These are phyloP conservation scores for Larix kaempferi DNA, from an alignment of 75 land plant species.

Conservation along the genomic window DNA sequence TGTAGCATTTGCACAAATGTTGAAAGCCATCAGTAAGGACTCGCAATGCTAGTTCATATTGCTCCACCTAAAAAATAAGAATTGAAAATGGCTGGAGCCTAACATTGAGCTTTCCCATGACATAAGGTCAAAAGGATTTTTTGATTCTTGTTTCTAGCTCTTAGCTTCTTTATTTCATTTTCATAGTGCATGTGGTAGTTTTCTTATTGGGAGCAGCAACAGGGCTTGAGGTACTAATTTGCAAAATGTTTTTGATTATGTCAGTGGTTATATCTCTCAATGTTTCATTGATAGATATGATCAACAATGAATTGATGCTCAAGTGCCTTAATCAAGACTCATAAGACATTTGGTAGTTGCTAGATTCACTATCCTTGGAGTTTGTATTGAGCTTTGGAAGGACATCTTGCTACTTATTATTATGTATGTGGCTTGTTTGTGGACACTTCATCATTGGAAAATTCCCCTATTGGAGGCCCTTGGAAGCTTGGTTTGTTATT, in stretches of 20 bases:
- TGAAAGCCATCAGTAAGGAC: slow-evolving; percentile 92
- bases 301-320: too few species aligned
- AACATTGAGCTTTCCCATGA: not conserved
- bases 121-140: not conserved
- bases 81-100: not conserved
- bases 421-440: too few species aligned
- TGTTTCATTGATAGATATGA: too few species aligned
- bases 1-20: slow-evolving; percentile 98
- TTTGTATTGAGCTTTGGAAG: too few species aligned
- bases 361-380: too few species aligned
- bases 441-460: too few species aligned
- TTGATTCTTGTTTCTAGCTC: not conserved
- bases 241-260: slow-evolving; percentile 83
- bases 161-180: slow-evolving; percentile 1
- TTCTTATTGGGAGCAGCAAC: slow-evolving; percentile 84
- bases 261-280: slow-evolving; percentile 68
- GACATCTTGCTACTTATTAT: too few species aligned
- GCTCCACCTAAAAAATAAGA: not conserved
- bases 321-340: too few species aligned
- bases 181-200: slow-evolving; percentile 97
- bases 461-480: too few species aligned
- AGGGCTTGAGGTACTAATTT: slow-evolving; percentile 79
- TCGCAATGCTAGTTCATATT: slow-evolving; percentile 1
- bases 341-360: too few species aligned
- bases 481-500: too few species aligned